These are phyloP conservation scores for Schwanniomyces etchellsii DNA, from an alignment of 1,139 yeast genomes.

Conservation along the genomic window DNA sequence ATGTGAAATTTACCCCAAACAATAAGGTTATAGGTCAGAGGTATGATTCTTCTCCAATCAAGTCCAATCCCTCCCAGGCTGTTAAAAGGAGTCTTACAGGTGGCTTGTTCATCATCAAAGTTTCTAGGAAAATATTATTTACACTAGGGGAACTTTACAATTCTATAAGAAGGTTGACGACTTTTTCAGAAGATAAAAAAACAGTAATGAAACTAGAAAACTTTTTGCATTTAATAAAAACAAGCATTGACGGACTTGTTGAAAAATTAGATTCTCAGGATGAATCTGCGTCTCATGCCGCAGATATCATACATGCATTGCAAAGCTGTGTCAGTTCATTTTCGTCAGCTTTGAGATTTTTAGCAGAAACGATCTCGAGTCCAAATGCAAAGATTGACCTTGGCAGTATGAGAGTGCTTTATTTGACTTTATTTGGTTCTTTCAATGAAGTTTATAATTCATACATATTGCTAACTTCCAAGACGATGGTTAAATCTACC, in stretches of 20 bases:
- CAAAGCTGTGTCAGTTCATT: constrained; percentile 40
- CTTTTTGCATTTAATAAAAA: constrained; percentile 48
- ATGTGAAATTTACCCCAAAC: not conserved
- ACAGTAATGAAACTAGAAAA: constrained; percentile 56
- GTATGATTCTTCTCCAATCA: not conserved
- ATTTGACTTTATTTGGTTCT: constrained; percentile 67
- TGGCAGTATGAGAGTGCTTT: constrained; percentile 66
- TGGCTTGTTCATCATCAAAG: constrained; percentile 25
- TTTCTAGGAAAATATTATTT: constrained; percentile 52
- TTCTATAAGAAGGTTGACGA: constrained; percentile 59
- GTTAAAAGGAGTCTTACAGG: not conserved
- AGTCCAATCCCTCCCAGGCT: not conserved
- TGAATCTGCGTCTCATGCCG: constrained; percentile 28
- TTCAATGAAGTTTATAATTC: constrained; percentile 74
- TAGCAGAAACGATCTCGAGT: constrained; percentile 41
- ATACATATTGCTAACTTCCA: constrained; percentile 49
- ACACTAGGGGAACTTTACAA: constrained; percentile 68
- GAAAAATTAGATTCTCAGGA: constrained; percentile 57
- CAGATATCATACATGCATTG: constrained; percentile 24
- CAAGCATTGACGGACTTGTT: constrained; percentile 54
- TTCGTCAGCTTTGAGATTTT: constrained; percentile 43
- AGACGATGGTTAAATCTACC: constrained; percentile 5
- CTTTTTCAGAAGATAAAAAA: constrained; percentile 61
- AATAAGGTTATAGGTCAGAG: not conserved
- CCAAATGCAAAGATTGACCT: constrained; percentile 58